These are phyloP conservation scores for Drechslerella coelobrocha DNA, from an alignment of 2,329 filamentous ascomycete genomes.

Conservation along the genomic window DNA sequence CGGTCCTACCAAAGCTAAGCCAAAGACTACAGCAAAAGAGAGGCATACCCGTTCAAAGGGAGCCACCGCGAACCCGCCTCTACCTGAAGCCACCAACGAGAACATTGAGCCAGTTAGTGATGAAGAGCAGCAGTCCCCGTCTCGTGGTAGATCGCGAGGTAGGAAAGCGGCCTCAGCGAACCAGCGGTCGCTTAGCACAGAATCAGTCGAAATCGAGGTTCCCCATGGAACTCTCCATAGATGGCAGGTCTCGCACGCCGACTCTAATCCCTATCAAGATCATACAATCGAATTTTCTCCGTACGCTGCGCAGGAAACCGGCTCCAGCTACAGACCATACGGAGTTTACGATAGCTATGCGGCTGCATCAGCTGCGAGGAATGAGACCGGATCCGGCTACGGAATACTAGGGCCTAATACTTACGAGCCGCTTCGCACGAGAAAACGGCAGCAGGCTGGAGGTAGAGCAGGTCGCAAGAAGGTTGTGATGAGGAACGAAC, in stretches of 20 bases:
- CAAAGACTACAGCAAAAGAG: slow-evolving; percentile 10
- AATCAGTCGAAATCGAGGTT: slow-evolving; percentile 8
- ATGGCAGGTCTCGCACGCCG: slow-evolving; percentile 22
- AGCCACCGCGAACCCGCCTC: background rate
- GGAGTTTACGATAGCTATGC: slow-evolving; percentile 26
- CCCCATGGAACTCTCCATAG: slow-evolving; percentile 9
- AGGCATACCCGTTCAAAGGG: slow-evolving; percentile 26
- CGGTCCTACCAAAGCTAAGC: slow-evolving; percentile 21
- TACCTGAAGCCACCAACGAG: slow-evolving; percentile 21
- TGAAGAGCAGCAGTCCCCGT: background rate
- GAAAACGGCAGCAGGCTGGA: slow-evolving; percentile 37
- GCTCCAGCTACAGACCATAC: slow-evolving; percentile 13
- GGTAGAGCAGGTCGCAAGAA: slow-evolving; percentile 23
- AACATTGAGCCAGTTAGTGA: background rate
- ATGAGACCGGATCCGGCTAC: slow-evolving; percentile 19
- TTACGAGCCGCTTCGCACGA: slow-evolving; percentile 14
- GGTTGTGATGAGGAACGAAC: slow-evolving; percentile 28
- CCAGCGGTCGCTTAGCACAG: background rate
- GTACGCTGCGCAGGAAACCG: slow-evolving; percentile 36
- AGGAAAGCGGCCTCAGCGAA: background rate
- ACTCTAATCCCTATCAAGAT: slow-evolving; percentile 15
- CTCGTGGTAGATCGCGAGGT: background rate
- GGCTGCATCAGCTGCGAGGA: slow-evolving; percentile 24
- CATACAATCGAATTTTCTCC: slow-evolving; percentile 33
- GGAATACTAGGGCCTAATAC: slow-evolving; percentile 9